phyloP scores from a whole-genome alignment of 176 grass and related monocot genomes.

The Triticum monococcum region DNA sequence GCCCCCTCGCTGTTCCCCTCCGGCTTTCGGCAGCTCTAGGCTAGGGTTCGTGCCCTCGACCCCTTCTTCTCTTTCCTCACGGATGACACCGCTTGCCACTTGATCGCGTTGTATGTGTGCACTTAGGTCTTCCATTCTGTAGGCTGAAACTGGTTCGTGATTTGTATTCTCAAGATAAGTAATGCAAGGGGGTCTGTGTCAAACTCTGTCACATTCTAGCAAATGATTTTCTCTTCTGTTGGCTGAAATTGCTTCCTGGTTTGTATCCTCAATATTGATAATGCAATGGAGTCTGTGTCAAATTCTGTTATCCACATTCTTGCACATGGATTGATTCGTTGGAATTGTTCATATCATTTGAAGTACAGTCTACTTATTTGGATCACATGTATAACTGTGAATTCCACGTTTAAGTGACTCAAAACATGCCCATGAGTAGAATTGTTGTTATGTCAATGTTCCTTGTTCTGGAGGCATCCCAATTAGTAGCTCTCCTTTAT shows the following conservation, averaged over 20 bases:
- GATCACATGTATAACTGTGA: background rate
- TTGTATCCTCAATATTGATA: too few relatives aligned
- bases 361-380: background rate
- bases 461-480: background rate
- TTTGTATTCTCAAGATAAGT: background rate
- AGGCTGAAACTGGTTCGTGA: background rate
- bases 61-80: background rate
- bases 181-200: background rate
- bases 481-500: background rate
- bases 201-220: too few relatives aligned
- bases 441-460: background rate
- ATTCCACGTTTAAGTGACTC: background rate
- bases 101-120: background rate
- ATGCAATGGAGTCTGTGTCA: background rate
- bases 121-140: background rate
- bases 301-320: background rate
- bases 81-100: background rate
- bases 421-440: background rate
- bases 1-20: slow-evolving; percentile 38
- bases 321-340: too few relatives aligned
- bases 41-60: slow-evolving; percentile 42
- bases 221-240: too few relatives aligned
- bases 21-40: slow-evolving; percentile 43
- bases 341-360: background rate
- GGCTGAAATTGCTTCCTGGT: too few relatives aligned